Evolutionary conservation across 805 yeast species (phyloP).

Genomic region (Candida palmyrensis): DNA sequence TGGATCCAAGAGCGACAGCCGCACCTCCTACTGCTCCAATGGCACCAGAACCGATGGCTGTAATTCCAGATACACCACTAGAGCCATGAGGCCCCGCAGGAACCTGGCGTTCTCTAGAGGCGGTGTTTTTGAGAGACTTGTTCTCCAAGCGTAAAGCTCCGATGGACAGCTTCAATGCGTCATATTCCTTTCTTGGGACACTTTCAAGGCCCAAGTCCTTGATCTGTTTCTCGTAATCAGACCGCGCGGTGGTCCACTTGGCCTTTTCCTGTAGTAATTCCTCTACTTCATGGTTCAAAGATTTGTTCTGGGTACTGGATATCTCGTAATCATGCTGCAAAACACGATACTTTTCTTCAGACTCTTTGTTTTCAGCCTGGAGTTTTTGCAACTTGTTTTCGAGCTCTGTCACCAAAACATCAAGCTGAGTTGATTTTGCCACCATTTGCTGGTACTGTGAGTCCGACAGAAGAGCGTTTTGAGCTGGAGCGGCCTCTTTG

Average conservation of each 20-base stretch:
- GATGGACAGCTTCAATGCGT: slow-evolving; percentile 21
- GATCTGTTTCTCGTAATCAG: background rate
- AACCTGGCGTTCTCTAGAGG: slow-evolving; percentile 2
- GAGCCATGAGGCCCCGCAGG: background rate
- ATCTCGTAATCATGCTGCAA: slow-evolving; percentile 19
- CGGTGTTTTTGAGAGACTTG: slow-evolving; percentile 26
- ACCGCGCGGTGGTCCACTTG: slow-evolving; percentile 5
- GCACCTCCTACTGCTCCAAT: background rate
- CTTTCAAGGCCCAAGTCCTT: background rate
- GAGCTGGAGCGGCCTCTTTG: background rate
- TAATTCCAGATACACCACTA: background rate
- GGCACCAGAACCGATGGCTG: background rate
- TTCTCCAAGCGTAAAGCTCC: slow-evolving; percentile 35
- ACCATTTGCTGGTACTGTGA: slow-evolving; percentile 9
- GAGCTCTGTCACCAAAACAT: slow-evolving; percentile 1
- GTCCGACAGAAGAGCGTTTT: background rate
- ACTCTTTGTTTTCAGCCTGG: slow-evolving; percentile 8
- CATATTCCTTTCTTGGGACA: slow-evolving; percentile 16
- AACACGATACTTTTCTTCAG: slow-evolving; percentile 13
- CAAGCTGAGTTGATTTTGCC: slow-evolving; percentile 10
- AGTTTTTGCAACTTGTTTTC: slow-evolving; percentile 2
- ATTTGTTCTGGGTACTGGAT: slow-evolving; percentile 14
- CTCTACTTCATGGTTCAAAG: slow-evolving; percentile 16
- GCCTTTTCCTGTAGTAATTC: slow-evolving; percentile 12
- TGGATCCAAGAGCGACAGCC: background rate